These are phyloP conservation scores for Trichomonas vaginalis DNA, from an alignment of 208 protist genomes.

Conservation along the genomic window DNA sequence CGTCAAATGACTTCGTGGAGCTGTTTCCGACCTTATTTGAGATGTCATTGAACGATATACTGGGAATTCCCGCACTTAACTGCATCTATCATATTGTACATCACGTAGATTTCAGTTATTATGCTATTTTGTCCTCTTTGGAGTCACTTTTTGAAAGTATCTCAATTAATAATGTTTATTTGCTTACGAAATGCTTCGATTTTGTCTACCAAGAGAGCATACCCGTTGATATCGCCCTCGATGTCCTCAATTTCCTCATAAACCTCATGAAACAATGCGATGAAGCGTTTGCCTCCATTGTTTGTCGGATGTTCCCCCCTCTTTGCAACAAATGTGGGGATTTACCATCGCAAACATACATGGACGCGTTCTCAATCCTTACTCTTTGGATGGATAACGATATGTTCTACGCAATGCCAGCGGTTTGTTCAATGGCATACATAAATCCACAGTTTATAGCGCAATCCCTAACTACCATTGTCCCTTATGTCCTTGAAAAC, in stretches of 20 bases:
- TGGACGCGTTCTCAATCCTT: not conserved
- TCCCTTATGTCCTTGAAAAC: not conserved
- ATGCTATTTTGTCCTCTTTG: not conserved
- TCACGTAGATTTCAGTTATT: not conserved
- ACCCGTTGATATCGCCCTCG: not conserved
- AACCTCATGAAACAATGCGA: not conserved
- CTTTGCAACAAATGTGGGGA: not conserved
- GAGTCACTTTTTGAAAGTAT: not conserved
- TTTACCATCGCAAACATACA: not conserved
- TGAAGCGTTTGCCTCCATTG: not conserved
- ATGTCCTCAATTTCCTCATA: not conserved
- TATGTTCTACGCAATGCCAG: not conserved
- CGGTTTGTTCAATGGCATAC: not conserved
- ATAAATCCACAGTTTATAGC: not conserved
- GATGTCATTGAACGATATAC: not conserved
- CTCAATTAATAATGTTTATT: not conserved
- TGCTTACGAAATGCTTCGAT: not conserved
- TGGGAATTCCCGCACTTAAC: not conserved
- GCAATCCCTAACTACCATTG: not conserved
- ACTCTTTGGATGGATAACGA: not conserved
- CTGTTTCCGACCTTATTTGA: not conserved
- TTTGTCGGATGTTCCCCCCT: not conserved
- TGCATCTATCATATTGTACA: not conserved
- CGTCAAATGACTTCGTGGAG: not conserved
- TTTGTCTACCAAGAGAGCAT: not conserved